Base-by-base conservation (phyloP, 306 rosid species). In the Quercus agrifolia region DNA sequence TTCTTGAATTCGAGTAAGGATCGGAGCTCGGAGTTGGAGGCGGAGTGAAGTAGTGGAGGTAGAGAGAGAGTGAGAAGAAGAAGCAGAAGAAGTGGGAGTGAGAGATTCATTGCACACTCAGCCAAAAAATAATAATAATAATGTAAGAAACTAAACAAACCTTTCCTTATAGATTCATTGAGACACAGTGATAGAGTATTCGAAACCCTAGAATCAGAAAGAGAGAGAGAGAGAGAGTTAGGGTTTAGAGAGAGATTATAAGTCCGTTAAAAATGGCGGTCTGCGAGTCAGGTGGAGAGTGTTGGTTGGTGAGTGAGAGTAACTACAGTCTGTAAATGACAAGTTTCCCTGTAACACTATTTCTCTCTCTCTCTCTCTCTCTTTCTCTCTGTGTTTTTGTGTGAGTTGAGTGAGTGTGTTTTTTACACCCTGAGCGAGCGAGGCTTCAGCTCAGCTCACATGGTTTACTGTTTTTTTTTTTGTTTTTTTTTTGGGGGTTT, bases 1-100 rank as follows among this genome's bases (percentile, higher is more conserved):
- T 91, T 95, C 82, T 87, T 92, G 90, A 95, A 95, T 74, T 95
- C 98, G 23, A 91, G 85, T 0, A 95, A 83, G 56, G 92, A 90
- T 89, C 91, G 97, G 86, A 95, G 92, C 85, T 95, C 99, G 23
- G 85, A 77, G 2, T 55, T 83, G 1, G 94, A 86, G 51, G 84
- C 84, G 0, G 82, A 77, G 56, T 49, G 4, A 80, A 54, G 80
- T 27, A 46, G 41, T 74, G 6, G 46, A 64, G 56, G 73, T 31
- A 56, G 35, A 74, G 56, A 78, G 44, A 70, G 58, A 67, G 28
- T 30, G 41, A 33, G 89, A 17, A 72, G 78, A 73, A 18, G 70
- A 6, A 76, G 75, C 15, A 44, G 35, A 2, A 19, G 74, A 17
- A 54, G 46, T 38, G 67, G 23, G 67, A 79, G 82, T 61, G 77